Percentiles rank a stretch among this genome's conserved stretches.
These are phyloP conservation scores for Phaeomoniella chlamydospora DNA, from an alignment of 2,329 filamentous ascomycete species.

Conservation along the genomic window DNA sequence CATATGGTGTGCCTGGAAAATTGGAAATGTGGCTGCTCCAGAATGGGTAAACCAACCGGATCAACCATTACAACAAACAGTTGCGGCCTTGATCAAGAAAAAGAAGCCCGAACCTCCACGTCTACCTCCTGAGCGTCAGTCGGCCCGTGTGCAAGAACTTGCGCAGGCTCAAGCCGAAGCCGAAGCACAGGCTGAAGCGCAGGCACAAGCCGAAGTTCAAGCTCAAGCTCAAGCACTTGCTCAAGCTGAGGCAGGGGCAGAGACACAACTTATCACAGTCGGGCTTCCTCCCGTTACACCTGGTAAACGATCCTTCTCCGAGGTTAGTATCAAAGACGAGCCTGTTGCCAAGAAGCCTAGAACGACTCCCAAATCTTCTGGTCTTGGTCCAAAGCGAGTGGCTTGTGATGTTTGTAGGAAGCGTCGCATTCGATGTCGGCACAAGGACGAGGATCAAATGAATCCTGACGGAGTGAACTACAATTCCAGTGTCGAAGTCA, in stretches of 20 bases:
- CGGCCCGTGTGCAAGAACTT: slow-evolving; percentile 19
- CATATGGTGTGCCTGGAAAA: slow-evolving; percentile 54
- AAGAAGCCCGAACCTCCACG: slow-evolving; percentile 10
- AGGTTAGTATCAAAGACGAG: slow-evolving; percentile 9
- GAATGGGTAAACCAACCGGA: slow-evolving; percentile 47
- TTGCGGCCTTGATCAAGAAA: slow-evolving; percentile 5
- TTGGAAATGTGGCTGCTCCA: slow-evolving; percentile 47
- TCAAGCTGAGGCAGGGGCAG: background rate
- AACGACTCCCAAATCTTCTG: slow-evolving; percentile 40
- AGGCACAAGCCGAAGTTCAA: background rate
- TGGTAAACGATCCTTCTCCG: background rate
- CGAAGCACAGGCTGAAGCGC: background rate
- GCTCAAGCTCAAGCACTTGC: background rate
- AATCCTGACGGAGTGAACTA: background rate
- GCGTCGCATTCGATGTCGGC: slow-evolving; percentile 47
- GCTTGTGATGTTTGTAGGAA: slow-evolving; percentile 50
- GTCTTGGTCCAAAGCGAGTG: slow-evolving; percentile 42
- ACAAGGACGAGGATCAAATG: slow-evolving; percentile 37
- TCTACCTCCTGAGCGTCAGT: slow-evolving; percentile 23
- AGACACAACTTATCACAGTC: background rate
- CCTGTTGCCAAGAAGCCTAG: slow-evolving; percentile 19
- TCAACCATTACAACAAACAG: slow-evolving; percentile 19
- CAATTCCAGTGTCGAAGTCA: background rate
- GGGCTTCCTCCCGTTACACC: background rate
- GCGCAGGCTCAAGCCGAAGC: slow-evolving; percentile 5